A percentile compares a stretch with the other conserved stretches of the same genome.
These are phyloP conservation scores for Penicillium sp. DNA, from an alignment of 2,329 filamentous ascomycete species.

Conservation along the genomic window DNA sequence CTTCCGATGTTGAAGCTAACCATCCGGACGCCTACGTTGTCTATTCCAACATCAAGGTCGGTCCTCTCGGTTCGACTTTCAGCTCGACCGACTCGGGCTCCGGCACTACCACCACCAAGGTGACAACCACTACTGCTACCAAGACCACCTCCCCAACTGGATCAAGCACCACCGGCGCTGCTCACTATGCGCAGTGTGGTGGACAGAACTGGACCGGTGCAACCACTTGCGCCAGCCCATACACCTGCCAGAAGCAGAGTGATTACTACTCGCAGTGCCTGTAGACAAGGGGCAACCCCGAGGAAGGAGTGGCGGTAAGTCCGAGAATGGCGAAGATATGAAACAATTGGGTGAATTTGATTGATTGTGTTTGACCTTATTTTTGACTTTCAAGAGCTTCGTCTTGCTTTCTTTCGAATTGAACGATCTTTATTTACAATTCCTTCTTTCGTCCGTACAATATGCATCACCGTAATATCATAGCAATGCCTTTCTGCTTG, in stretches of 20 bases:
- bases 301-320: no score
- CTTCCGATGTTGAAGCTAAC: conserved; percentile 49
- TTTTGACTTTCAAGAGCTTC: no score
- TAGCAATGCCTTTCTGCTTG: no score
- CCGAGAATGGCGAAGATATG: no score
- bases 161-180: conserved; percentile 1
- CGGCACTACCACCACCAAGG: conserved; percentile 11
- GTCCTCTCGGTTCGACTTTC: conserved; percentile 55
- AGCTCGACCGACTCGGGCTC: conserved; percentile 4
- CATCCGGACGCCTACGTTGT: conserved; percentile 50
- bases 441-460: no score
- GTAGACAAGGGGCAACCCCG: conserved; percentile 2
- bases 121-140: neutral
- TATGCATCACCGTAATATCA: no score
- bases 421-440: no score
- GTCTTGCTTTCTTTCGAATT: no score
- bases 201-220: conserved; percentile 32
- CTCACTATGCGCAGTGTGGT: conserved; percentile 31
- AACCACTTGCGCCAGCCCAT: conserved; percentile 31
- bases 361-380: no score
- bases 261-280: conserved; percentile 41
- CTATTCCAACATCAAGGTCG: conserved; percentile 60
- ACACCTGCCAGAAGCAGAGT: conserved; percentile 32
- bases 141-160: conserved; percentile 6
- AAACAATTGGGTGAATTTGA: no score